These are phyloP conservation scores for Arthrobotrys iridis DNA, from an alignment of 2,329 filamentous ascomycete species.

Conservation along the genomic window DNA sequence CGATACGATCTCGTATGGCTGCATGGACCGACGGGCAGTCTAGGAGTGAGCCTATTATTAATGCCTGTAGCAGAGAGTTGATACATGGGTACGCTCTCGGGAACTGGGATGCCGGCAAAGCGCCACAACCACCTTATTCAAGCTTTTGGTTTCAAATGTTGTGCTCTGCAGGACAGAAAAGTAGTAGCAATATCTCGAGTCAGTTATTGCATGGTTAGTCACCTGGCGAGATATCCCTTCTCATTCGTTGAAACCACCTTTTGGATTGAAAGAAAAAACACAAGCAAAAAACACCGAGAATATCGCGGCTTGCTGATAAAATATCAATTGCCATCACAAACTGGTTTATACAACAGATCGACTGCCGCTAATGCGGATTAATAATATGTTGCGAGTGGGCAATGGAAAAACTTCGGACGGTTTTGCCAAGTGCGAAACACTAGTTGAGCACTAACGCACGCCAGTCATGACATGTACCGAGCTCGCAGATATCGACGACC, in stretches of 20 bases:
- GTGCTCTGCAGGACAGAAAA: not conserved
- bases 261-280: too few species aligned
- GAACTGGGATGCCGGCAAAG: not conserved
- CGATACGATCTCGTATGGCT: slow-evolving; percentile 10
- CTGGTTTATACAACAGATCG: not conserved
- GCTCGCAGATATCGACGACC: not conserved
- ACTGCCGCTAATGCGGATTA: not conserved
- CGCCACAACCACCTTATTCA: not conserved
- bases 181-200: slow-evolving; percentile 3
- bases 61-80: not conserved
- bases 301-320: not conserved
- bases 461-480: not conserved
- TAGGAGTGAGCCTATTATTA: not conserved
- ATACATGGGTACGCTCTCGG: not conserved
- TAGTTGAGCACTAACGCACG: not conserved
- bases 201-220: slow-evolving; percentile 9
- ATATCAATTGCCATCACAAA: not conserved
- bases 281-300: not conserved
- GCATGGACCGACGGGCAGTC: not conserved
- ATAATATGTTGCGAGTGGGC: not conserved
- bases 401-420: slow-evolving; percentile 45
- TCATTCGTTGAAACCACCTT: too few species aligned
- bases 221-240: not conserved
- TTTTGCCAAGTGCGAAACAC: not conserved
- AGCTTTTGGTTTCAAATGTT: not conserved